phyloP scores from a whole-genome alignment of 2,329 filamentous ascomycete genomes.

The Trichoderma sp. region DNA sequence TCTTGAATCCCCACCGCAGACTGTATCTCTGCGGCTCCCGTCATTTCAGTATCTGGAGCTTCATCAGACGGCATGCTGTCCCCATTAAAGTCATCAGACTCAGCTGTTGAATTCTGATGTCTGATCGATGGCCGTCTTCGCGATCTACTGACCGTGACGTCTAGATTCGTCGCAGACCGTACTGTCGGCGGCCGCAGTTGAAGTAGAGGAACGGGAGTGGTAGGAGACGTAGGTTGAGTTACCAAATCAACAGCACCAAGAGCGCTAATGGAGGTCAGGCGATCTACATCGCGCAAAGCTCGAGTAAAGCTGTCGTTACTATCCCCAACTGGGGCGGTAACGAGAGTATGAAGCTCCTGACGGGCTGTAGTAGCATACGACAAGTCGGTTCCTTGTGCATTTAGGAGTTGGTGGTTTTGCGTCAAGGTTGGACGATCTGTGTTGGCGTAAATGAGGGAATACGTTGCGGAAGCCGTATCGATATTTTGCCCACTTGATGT shows the following conservation, averaged over 20 bases:
- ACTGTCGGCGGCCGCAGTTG: slow-evolving; percentile 60
- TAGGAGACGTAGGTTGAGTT: slow-evolving; percentile 92
- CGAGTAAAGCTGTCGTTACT: slow-evolving; percentile 74
- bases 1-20: slow-evolving; percentile 84
- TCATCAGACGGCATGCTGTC: slow-evolving; percentile 83
- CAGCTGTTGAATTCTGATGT: slow-evolving; percentile 88
- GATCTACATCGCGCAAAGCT: slow-evolving; percentile 79
- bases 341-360: slow-evolving; percentile 63
- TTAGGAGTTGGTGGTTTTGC: slow-evolving; percentile 53
- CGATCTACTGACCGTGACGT: slow-evolving; percentile 56
- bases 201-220: slow-evolving; percentile 75
- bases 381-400: slow-evolving; percentile 57
- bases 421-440: slow-evolving; percentile 33
- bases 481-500: slow-evolving; percentile 34
- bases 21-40: slow-evolving; percentile 79
- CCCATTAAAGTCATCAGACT: slow-evolving; percentile 82
- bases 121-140: slow-evolving; percentile 82
- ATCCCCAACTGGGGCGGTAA: slow-evolving; percentile 70
- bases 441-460: slow-evolving; percentile 27
- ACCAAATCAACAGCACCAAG: slow-evolving; percentile 69
- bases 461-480: slow-evolving; percentile 34
- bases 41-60: slow-evolving; percentile 75
- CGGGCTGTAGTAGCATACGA: slow-evolving; percentile 54
- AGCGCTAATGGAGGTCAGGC: slow-evolving; percentile 79
- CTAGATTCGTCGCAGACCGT: slow-evolving; percentile 55